These are phyloP conservation scores for Hemisphaericaspora subhashii DNA, from an alignment of 1,139 yeast genomes.

Conservation along the genomic window DNA sequence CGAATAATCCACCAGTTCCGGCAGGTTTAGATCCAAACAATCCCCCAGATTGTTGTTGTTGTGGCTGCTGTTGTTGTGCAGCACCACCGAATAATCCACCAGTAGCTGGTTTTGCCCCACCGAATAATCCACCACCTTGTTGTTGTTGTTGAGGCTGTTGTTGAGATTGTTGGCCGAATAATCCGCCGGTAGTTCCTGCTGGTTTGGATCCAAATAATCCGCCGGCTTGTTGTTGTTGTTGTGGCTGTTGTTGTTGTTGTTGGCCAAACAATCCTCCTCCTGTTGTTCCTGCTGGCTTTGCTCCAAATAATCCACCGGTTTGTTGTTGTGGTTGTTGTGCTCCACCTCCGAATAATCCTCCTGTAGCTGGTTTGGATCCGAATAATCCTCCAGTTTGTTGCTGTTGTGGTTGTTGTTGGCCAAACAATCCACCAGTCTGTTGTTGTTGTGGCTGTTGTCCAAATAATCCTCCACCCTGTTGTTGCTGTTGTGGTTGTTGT, in stretches of 20 bases:
- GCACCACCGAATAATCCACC: slow-evolving; percentile 15
- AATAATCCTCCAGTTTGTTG: slow-evolving; percentile 31
- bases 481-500: no score
- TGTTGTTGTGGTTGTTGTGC: not conserved
- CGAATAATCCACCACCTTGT: slow-evolving; percentile 7
- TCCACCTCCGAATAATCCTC: slow-evolving; percentile 39
- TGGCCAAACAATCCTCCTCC: not conserved
- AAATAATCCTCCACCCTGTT: slow-evolving; percentile 15
- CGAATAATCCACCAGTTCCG: slow-evolving; percentile 37
- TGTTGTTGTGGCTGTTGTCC: slow-evolving; percentile 16
- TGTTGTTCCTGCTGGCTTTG: slow-evolving; percentile 2
- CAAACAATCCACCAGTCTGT: slow-evolving; percentile 36
- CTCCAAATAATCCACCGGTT: not conserved
- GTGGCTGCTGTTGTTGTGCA: slow-evolving; percentile 2
- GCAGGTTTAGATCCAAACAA: slow-evolving; percentile 18
- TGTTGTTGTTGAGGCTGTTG: slow-evolving; percentile 4
- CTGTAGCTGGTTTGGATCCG: slow-evolving; percentile 22
- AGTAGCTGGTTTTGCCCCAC: slow-evolving; percentile 12
- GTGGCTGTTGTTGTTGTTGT: not conserved
- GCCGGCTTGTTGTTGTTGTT: slow-evolving; percentile 11
- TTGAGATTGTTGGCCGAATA: slow-evolving; percentile 36
- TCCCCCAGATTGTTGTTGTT: slow-evolving; percentile 15
- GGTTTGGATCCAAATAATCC: slow-evolving; percentile 10
- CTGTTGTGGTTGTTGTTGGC: slow-evolving; percentile 24
- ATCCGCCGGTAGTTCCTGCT: slow-evolving; percentile 21